These are phyloP conservation scores for Ophiocordyceps camponoti-floridani DNA, from an alignment of 2,329 filamentous ascomycete genomes.

Conservation along the genomic window DNA sequence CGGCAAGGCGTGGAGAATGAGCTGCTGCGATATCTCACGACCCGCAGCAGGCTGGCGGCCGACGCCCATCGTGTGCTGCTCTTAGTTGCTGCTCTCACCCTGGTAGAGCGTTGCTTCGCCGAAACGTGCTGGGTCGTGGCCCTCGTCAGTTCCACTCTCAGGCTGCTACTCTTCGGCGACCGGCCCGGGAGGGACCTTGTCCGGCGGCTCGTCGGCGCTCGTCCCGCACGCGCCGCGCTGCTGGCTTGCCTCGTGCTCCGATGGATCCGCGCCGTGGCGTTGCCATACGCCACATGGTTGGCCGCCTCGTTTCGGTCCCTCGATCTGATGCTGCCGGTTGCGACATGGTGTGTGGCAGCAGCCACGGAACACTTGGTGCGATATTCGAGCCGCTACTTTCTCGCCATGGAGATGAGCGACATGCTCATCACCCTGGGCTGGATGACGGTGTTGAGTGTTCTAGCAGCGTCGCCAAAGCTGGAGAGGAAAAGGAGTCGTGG, in stretches of 20 bases:
- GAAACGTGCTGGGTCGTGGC: constrained; percentile 10
- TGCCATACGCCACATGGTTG: neutral
- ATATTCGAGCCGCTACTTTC: constrained; percentile 18
- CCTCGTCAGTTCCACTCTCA: constrained; percentile 8
- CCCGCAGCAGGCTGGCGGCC: neutral
- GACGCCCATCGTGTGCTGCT: constrained; percentile 4
- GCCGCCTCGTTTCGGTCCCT: neutral
- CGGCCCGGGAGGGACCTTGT: constrained; percentile 3
- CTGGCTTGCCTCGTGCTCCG: constrained; percentile 7
- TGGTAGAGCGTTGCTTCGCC: constrained; percentile 12
- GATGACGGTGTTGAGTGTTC: constrained; percentile 8
- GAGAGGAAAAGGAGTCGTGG: neutral
- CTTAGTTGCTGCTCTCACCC: constrained; percentile 9
- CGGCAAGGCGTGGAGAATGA: neutral
- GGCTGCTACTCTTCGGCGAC: constrained; percentile 4
- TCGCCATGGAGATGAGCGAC: constrained; percentile 19
- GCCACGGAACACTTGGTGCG: constrained; percentile 10
- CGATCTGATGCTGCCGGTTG: neutral
- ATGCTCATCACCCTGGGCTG: constrained; percentile 9
- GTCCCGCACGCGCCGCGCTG: constrained; percentile 3
- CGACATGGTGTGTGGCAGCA: neutral
- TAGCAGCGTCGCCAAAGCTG: neutral
- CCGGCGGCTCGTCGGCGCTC: constrained; percentile 1
- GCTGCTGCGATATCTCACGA: neutral
- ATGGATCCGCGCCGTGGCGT: constrained; percentile 2